These are phyloP conservation scores for Sclerotinia borealis DNA, from an alignment of 2,329 filamentous ascomycete species.

Conservation along the genomic window DNA sequence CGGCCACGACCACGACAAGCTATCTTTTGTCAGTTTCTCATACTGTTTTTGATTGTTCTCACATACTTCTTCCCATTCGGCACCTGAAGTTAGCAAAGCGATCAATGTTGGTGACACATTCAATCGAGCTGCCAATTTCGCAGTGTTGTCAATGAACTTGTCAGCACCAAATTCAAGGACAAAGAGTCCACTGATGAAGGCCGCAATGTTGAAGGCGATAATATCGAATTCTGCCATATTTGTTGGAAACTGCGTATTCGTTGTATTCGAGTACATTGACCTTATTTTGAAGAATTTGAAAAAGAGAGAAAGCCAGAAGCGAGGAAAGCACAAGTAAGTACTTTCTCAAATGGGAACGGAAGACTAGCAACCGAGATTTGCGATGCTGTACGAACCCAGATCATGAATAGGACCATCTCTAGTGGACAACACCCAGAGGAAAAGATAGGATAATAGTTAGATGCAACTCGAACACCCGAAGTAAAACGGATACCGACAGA, in stretches of 20 bases:
- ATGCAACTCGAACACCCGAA: background rate
- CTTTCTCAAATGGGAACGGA: background rate
- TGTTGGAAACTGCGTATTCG: background rate
- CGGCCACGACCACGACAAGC: slow-evolving; percentile 44
- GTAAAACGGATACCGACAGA: background rate
- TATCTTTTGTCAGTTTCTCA: slow-evolving; percentile 21
- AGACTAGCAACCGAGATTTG: background rate
- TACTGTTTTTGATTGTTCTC: background rate
- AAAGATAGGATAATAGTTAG: background rate
- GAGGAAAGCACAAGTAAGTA: background rate
- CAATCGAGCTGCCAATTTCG: slow-evolving; percentile 39
- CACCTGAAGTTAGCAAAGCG: slow-evolving; percentile 46
- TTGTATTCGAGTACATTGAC: too few relatives aligned
- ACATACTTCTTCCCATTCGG: slow-evolving; percentile 49
- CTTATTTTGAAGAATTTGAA: background rate
- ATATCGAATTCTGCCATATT: slow-evolving; percentile 18
- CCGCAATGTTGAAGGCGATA: slow-evolving; percentile 36
- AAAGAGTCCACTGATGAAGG: slow-evolving; percentile 41
- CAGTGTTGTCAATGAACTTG: slow-evolving; percentile 47
- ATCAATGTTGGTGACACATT: slow-evolving; percentile 43
- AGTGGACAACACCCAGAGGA: background rate
- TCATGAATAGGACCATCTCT: background rate
- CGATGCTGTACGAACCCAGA: background rate
- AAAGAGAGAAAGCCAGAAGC: background rate
- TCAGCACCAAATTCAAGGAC: slow-evolving; percentile 47